A percentile compares a stretch with the other conserved stretches of the same genome.
Conservation (phyloP, 495 filamentous ascomycete species). For the Hypomontagnella monticulosa region DNA sequence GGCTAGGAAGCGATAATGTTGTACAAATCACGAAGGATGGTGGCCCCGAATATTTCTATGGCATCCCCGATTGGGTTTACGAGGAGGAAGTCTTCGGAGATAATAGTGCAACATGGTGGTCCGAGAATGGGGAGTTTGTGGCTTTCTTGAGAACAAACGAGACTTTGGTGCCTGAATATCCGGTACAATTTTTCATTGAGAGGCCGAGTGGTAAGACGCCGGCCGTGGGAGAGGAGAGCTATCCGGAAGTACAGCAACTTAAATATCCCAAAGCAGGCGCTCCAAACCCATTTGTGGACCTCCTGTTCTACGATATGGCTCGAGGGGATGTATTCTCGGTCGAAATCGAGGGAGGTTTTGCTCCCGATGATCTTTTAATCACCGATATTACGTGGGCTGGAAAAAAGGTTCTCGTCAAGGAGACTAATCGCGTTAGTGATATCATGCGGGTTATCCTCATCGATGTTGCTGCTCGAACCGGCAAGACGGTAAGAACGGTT, state of each 20-base stretch:
- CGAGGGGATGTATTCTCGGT: slow-evolving; percentile 82
- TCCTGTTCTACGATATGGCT: slow-evolving; percentile 90
- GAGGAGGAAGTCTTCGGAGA: slow-evolving; percentile 92
- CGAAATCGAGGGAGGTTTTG: slow-evolving; percentile 78
- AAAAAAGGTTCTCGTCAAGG: slow-evolving; percentile 80
- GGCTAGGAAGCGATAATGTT: slow-evolving; percentile 64
- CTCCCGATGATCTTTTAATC: slow-evolving; percentile 84
- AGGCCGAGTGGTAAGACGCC: slow-evolving; percentile 82
- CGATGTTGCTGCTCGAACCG: slow-evolving; percentile 78
- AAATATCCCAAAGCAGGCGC: slow-evolving; percentile 98
- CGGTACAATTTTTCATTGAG: slow-evolving; percentile 91
- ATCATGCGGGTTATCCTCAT: slow-evolving; percentile 84
- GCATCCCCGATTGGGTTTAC: slow-evolving; percentile 99
- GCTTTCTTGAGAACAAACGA: slow-evolving; percentile 95
- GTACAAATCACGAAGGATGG: slow-evolving; percentile 86
- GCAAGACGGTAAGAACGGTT: slow-evolving; percentile 78
- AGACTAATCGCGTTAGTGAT: slow-evolving; percentile 95
- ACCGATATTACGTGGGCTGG: slow-evolving; percentile 95
- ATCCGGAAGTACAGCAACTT: slow-evolving; percentile 89
- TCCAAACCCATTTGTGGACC: slow-evolving; percentile 86
- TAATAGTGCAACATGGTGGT: slow-evolving; percentile 94
- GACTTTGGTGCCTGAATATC: slow-evolving; percentile 88
- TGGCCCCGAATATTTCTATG: slow-evolving; percentile 87
- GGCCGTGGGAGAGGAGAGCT: slow-evolving; percentile 78
- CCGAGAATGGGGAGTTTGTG: slow-evolving; percentile 83